These are phyloP conservation scores for Yarrowia sp. DNA, from an alignment of 805 yeast genomes.

Conservation along the genomic window DNA sequence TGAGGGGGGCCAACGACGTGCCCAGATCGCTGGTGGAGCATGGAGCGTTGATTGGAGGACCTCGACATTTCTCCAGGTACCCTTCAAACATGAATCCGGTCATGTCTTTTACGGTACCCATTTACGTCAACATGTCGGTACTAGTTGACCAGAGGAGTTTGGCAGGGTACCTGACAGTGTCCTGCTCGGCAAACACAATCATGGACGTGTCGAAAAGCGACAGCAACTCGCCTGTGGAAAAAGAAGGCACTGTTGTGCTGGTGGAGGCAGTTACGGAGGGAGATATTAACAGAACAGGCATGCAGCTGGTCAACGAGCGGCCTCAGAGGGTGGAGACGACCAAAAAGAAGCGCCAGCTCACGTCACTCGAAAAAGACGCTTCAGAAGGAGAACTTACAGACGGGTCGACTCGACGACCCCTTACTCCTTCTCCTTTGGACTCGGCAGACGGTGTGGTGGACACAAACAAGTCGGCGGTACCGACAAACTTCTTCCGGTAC, in stretches of 20 bases:
- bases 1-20: background rate
- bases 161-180: conserved; percentile 68
- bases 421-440: background rate
- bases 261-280: conserved; percentile 30
- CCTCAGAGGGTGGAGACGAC: background rate
- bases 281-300: conserved; percentile 30
- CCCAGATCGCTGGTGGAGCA: background rate
- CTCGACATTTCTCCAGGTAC: background rate
- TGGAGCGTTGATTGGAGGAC: conserved; percentile 11
- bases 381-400: background rate
- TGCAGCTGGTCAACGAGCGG: background rate
- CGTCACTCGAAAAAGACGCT: background rate
- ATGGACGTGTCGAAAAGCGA: conserved; percentile 43
- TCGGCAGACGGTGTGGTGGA: background rate
- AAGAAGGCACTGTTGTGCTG: conserved; percentile 32
- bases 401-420: background rate
- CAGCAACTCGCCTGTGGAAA: conserved; percentile 45
- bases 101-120: conserved; percentile 75
- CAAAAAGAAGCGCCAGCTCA: background rate
- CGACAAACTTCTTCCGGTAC: conserved; percentile 28
- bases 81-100: conserved; percentile 35
- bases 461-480: background rate
- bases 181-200: conserved; percentile 44
- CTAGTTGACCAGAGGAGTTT: conserved; percentile 55
- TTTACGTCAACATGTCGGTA: conserved; percentile 71